Base-by-base conservation (phyloP, 768 basidiomycete species). In the Gloeophyllum trabeum region DNA sequence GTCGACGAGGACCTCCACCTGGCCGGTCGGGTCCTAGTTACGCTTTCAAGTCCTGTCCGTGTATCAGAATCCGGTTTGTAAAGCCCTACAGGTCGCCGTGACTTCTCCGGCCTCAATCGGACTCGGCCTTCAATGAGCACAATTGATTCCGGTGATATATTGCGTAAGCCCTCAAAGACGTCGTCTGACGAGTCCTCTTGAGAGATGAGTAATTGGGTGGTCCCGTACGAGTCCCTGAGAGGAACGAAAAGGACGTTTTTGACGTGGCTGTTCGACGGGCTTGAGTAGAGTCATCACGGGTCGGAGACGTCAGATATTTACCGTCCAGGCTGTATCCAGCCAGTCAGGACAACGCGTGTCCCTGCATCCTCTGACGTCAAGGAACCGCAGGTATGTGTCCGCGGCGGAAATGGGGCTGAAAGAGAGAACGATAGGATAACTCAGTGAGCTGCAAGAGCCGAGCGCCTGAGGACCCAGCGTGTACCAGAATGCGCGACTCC, bases 251-350 rank as follows among this genome's bases (percentile, higher is more conserved):
- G 85, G 51, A 91, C 63, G 40, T 60, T 62, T 60, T 76, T 80
- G 66, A 68, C 14, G n/a, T n/a, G n/a, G n/a, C n/a, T n/a, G n/a
- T n/a, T n/a, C n/a, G n/a, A n/a, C n/a, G n/a, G n/a, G n/a, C n/a
- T n/a, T n/a, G n/a, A n/a, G n/a, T n/a, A 60, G 55, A 56, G 50
- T 20, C 20, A 30, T 24, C 39, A 24, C 22, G 35, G 26, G 43
- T 45, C 24, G 6, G 35, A 16, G 28, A 45, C 36, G 39, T 22
- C 7, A 41, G 39, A 16, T 46, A 65, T 72, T 62, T 62, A 90
- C 88, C 90, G 76, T 62, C 81, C 82, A 43, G 79, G 74, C 50
- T 84, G 77, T 44, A 94, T 65, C 81, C 83, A 88, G 24, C 92
- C 92, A 19, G 81, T 69, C 25, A 97, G 66, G 45, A 82, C 70